Base-by-base conservation (phyloP, 139 green algal genomes). In the Chlamydomonas eustigma region DNA sequence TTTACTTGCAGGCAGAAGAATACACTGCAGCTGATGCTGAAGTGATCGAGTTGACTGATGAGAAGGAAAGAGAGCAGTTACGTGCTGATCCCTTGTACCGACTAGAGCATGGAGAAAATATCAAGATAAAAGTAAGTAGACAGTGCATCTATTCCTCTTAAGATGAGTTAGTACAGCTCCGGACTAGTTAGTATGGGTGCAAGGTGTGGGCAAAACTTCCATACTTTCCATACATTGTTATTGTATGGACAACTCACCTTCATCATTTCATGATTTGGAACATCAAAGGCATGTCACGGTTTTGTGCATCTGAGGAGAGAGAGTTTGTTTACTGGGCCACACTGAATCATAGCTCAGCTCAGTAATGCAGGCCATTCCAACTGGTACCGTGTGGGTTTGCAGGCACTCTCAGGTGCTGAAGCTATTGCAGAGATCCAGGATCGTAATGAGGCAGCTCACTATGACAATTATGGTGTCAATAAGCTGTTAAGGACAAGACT, bases 391-490 rank as follows among this genome's bases (percentile, higher is more conserved):
- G 44, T 58, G 44, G 12, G 12, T 58, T 31, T 50, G 6, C 74
- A 71, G 4, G 83, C 78, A 0, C 51, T 71, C 22, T 81, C 52
- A 0, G 76, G 38, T 0, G 74, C 58, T 2, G 63, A 83, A 12
- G 69, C 78, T 8, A 31, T 93, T 35, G 35, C 77, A 0, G 74
- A 76, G 24, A 74, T 92, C 63, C 65, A 78, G n/a, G 79, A 87
- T 4, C 73, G 80, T n/a, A 52, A 30, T 0, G 67, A 87, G 25
- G 76, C 31, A 22, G 71, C 58, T 30, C 67, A 80, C 2, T 32
- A 36, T 6, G 80, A 93, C 64, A 75, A 81, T n/a, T 91, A 89
- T 63, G 58, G 67, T 2, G 71, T 86, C 24, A 94, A 94, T 85
- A 82, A 80, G 58, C 37, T 39, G 51, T 79, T 92, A 31, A 39